Evolutionary conservation across 805 yeast genomes (phyloP), one percentile per base, ranked within the genome.

Genomic region (Pichia cephalocereana): DNA sequence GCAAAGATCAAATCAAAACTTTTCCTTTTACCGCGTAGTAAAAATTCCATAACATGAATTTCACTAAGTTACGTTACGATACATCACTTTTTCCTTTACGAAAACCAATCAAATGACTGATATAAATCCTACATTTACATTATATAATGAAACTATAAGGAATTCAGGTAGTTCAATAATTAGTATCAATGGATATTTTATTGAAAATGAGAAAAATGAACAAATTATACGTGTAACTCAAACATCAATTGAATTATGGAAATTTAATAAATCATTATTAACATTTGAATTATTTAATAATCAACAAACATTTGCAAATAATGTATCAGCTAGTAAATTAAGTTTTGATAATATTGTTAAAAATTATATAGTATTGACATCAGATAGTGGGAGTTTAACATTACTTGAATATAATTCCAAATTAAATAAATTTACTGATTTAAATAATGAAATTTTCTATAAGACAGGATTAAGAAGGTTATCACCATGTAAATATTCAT

Each of bases 351-450:
- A 84, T 0, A 60, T 78, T 0, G 61, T 70, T 0, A 70, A 68
- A 46, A 93, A 87, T 53, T 68, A 68, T 28, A 51, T 90, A n/a
- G 74, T 82, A 8, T 60, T 87, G 3, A 76, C 91, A 0, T 79
- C 93, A 0, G 97, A 90, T 58, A 76, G 95, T 2, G 97, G 97
- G 0, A 78, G 79, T 50, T 52, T 89, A 19, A 75, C 78, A 47
- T 72, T 75, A 49, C 64, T 71, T 34, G 57, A 63, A 2, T 60
- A 59, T 4, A 58, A 68, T n/a, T 54, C 59, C 23, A 62, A 57
- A 43, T 42, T 45, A 3, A 54, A 52, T 14, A 47, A 44, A 36
- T 79, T 80, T 48, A 66, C 59, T 30, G 55, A 69, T 19, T 65
- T 74, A 1, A 59, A 70, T 34, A 82, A 80, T 54, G 89, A 83